A percentile compares a stretch with the other conserved stretches of the same genome.
phyloP scores from a whole-genome alignment of 306 rosid species.

The Leucaena leucocephala region DNA sequence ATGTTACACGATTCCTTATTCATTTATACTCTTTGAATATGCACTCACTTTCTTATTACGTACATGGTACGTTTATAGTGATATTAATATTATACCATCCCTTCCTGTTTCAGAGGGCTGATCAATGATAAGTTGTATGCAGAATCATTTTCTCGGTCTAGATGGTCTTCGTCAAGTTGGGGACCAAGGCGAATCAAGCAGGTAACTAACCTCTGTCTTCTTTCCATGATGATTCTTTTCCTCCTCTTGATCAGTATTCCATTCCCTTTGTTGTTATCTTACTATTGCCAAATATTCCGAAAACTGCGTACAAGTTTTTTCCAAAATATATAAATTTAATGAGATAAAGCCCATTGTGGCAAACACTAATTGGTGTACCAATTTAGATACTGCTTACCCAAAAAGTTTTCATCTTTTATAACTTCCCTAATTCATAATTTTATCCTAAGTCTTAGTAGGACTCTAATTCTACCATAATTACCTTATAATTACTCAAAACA shows the following conservation, averaged over 20 bases:
- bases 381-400: not conserved
- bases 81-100: not conserved
- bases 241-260: constrained; percentile 15
- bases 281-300: not conserved
- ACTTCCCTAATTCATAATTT: not conserved
- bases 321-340: not conserved
- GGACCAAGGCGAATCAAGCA: constrained; percentile 88
- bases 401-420: not conserved
- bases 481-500: not conserved
- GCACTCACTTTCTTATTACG: not conserved
- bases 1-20: too few species aligned
- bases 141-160: constrained; percentile 70
- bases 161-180: constrained; percentile 94
- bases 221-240: not conserved
- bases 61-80: constrained; percentile 18
- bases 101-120: constrained; percentile 64
- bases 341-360: not conserved
- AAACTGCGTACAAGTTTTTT: not conserved
- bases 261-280: constrained; percentile 8
- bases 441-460: not conserved
- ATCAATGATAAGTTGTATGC: constrained; percentile 64
- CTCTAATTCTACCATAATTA: not conserved
- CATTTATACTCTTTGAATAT: not conserved
- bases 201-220: constrained; percentile 43
- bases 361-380: not conserved